Evolutionary conservation across 1,284 basidiomycete species (phyloP), one percentile per base, ranked within the genome.

Genomic region (Cutaneotrichosporon mucoides): DNA sequence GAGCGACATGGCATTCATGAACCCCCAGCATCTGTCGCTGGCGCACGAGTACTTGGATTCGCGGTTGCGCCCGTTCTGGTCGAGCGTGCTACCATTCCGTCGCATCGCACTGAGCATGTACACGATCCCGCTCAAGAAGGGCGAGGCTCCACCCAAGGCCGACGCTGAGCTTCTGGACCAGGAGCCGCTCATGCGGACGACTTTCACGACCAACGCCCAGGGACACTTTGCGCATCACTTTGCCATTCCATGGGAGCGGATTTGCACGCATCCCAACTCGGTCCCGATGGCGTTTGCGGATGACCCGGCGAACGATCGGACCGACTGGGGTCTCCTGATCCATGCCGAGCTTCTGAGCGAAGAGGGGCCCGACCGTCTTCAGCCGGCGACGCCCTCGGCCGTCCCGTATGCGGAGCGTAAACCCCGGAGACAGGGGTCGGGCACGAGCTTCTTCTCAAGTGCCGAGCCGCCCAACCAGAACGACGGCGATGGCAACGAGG

Each of bases 1-100:
- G 4, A 65, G 55, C 33, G 55, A 62, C n/a, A n/a, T 44, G 58
- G 72, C 61, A 54, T 73, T 68, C n/a, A 66, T 66, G 2, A 78
- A 82, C 46, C 56, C 66, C 6, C 53, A 59, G 37, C 60, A 59
- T n/a, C 64, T 72, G n/a, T 66, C 86, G 7, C 81, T 80, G 4
- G 82, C 83, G 37, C 87, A 91, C 65, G 80, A 81, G 12, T 92
- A 90, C 66, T 81, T 92, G 4, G 88, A 90, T 70, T 75, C 80
- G 6, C 85, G 90, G 1, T 77, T 92, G 24, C 84, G 83, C 49
- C 85, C 87, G 0, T 92, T 93, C 76, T 92, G 75, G 68, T 70
- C 70, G 0, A 68, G 63, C 34, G 68, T 71, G 6, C 64, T 76
- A 16, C 66, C 72, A 12, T 63, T 61, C 54, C 69, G 76, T 9